Percentiles rank a stretch among this genome's conserved stretches.
Conservation (phyloP, 1,284 basidiomycete species). For the Ceratobasidium sp. region DNA sequence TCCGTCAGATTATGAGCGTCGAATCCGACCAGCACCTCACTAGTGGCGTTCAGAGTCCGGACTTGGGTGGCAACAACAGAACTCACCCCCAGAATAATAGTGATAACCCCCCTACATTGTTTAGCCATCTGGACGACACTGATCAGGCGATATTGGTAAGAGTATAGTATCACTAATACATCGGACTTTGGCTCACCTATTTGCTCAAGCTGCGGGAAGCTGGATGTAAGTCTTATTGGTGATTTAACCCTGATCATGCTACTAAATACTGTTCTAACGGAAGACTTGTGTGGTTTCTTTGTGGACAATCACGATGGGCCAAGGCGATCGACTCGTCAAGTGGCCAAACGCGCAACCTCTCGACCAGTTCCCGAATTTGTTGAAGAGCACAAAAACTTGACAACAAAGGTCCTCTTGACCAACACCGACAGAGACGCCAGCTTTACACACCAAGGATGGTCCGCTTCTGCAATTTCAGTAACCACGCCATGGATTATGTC, state of each 20-base stretch:
- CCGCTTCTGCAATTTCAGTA: background rate
- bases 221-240: slow-evolving; percentile 3
- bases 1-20: no score
- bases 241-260: background rate
- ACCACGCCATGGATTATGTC: slow-evolving; percentile 5
- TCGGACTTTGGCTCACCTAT: no score
- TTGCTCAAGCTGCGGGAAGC: background rate
- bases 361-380: background rate
- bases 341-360: background rate
- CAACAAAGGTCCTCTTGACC: background rate
- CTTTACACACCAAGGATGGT: slow-evolving; percentile 25
- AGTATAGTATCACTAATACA: no score
- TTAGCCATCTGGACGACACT: background rate
- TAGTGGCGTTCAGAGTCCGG: no score
- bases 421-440: background rate
- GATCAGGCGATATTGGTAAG: background rate
- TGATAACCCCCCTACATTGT: background rate
- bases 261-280: background rate
- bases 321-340: background rate
- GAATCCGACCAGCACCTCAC: no score
- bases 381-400: background rate
- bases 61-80: background rate
- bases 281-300: slow-evolving; percentile 14
- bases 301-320: slow-evolving; percentile 18
- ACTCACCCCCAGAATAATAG: background rate